These are phyloP conservation scores for Ciborinia camelliae DNA, from an alignment of 2,329 filamentous ascomycete species.

Conservation along the genomic window DNA sequence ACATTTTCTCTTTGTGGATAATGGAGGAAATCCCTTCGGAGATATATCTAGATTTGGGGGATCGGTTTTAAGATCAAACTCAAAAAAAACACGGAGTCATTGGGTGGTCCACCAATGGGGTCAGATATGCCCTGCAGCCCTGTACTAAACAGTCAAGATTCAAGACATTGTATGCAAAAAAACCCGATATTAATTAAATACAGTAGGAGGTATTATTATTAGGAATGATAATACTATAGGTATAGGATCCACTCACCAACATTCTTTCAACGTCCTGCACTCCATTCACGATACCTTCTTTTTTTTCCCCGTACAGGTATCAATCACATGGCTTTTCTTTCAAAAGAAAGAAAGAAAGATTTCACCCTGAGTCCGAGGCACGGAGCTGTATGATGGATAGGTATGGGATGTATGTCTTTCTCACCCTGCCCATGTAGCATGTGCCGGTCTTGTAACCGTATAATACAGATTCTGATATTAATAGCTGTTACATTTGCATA, in stretches of 20 bases:
- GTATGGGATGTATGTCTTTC: too few relatives aligned
- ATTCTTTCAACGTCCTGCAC: slow-evolving; percentile 16
- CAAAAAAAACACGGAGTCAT: not conserved
- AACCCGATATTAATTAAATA: too few relatives aligned
- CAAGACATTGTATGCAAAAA: too few relatives aligned
- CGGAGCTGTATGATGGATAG: not conserved
- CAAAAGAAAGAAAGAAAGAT: not conserved
- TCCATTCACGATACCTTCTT: not conserved
- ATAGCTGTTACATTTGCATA: slow-evolving; percentile 4
- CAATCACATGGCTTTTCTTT: too few relatives aligned
- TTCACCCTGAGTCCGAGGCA: slow-evolving; percentile 5
- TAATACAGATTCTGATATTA: not conserved
- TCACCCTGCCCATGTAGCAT: not conserved
- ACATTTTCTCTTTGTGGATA: not conserved
- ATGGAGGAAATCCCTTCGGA: slow-evolving; percentile 1
- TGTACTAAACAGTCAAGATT: not conserved
- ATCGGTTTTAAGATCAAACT: slow-evolving; percentile 6
- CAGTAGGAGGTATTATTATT: too few relatives aligned
- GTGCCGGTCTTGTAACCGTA: slow-evolving; percentile 6
- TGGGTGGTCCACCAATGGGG: not conserved
- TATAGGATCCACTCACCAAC: not conserved
- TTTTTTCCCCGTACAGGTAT: not conserved
- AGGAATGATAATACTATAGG: too few relatives aligned
- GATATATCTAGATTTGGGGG: slow-evolving; percentile 3
- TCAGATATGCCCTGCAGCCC: too few relatives aligned